These are phyloP conservation scores for Nannochloropsis salina DNA, from an alignment of 108 stramenopile species.

Conservation along the genomic window DNA sequence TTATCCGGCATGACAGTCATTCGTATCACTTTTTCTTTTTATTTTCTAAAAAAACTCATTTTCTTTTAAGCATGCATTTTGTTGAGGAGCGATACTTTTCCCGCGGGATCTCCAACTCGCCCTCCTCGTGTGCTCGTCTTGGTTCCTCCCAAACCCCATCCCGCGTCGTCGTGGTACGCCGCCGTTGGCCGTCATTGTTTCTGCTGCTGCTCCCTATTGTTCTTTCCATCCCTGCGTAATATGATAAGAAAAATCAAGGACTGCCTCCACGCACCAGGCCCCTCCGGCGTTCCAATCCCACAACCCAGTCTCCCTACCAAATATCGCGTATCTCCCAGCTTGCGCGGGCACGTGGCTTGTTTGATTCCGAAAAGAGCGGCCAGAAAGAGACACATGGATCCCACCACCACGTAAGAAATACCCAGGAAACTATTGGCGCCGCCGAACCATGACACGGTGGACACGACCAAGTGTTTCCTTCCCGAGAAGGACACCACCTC, in stretches of 20 bases:
- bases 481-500: constrained; percentile 74
- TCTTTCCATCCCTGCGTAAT: background rate
- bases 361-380: constrained; percentile 75
- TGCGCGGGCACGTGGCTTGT: constrained; percentile 69
- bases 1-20: too few relatives aligned
- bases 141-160: too few relatives aligned
- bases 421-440: constrained; percentile 82
- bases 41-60: too few relatives aligned
- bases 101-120: too few relatives aligned
- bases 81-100: too few relatives aligned
- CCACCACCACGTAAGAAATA: constrained; percentile 69
- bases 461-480: constrained; percentile 73
- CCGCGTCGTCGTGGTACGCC: too few relatives aligned
- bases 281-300: background rate
- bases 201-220: background rate
- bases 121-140: too few relatives aligned
- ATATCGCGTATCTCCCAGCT: constrained; percentile 77
- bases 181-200: too few relatives aligned
- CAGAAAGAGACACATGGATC: constrained; percentile 63
- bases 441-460: constrained; percentile 73
- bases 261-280: background rate
- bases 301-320: constrained; percentile 63
- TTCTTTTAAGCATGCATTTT: too few relatives aligned
- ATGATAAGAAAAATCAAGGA: background rate
- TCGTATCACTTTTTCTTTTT: too few relatives aligned